These are phyloP conservation scores for Schizosaccharomyces osmophilus DNA, from an alignment of 805 yeast species.

Conservation along the genomic window DNA sequence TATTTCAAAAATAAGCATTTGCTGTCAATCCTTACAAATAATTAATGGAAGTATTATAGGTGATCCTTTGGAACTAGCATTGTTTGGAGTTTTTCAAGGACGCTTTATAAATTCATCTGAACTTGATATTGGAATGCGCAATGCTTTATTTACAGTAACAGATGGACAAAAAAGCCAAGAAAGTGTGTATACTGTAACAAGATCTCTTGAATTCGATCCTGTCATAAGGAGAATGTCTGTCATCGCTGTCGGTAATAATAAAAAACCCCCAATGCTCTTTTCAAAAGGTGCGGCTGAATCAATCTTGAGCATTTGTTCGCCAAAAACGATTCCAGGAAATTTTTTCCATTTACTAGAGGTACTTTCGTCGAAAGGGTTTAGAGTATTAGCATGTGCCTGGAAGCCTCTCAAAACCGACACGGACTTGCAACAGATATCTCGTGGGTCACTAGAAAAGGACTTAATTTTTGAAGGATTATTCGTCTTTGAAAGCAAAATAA, in stretches of 20 bases:
- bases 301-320: slow-evolving; percentile 50
- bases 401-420: slow-evolving; percentile 20
- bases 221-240: slow-evolving; percentile 79
- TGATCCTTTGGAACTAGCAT: slow-evolving; percentile 77
- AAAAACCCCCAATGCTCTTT: slow-evolving; percentile 24
- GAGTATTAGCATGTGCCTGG: slow-evolving; percentile 89
- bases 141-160: neutral
- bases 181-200: slow-evolving; percentile 19
- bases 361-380: slow-evolving; percentile 79
- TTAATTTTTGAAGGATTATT: slow-evolving; percentile 68
- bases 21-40: slow-evolving; percentile 67
- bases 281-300: slow-evolving; percentile 97
- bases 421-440: slow-evolving; percentile 24
- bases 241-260: slow-evolving; percentile 25
- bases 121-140: neutral
- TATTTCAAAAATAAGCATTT: slow-evolving; percentile 16
- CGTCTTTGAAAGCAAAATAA: slow-evolving; percentile 75
- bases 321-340: slow-evolving; percentile 45
- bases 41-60: slow-evolving; percentile 68
- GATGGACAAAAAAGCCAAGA: neutral
- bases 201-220: slow-evolving; percentile 60
- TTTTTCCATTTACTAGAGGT: slow-evolving; percentile 49
- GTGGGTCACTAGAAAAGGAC: slow-evolving; percentile 46
- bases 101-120: slow-evolving; percentile 17
- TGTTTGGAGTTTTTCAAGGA: slow-evolving; percentile 80